These are phyloP conservation scores for Talaromyces rugulosus DNA, from an alignment of 2,329 filamentous ascomycete species.

Conservation along the genomic window DNA sequence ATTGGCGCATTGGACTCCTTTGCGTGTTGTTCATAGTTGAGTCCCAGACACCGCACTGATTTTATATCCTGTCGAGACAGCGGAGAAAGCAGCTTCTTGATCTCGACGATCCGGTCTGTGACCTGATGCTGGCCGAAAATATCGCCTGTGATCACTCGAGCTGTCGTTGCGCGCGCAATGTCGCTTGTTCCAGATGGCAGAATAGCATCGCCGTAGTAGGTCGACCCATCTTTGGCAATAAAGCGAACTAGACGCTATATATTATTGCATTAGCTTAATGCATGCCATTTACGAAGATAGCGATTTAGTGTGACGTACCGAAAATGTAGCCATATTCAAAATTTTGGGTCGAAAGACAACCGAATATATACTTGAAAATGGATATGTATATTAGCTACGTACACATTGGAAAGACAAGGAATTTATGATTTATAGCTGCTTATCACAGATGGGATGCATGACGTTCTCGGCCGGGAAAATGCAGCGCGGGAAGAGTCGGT, in stretches of 20 bases:
- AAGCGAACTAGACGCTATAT: conserved; percentile 67
- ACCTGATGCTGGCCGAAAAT: conserved; percentile 63
- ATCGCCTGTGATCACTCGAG: conserved; percentile 60
- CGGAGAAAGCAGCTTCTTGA: conserved; percentile 56
- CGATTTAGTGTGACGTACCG: background rate
- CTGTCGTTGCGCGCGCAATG: conserved; percentile 57
- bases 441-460: background rate
- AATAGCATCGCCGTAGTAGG: conserved; percentile 72
- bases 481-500: background rate
- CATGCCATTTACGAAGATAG: background rate
- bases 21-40: conserved; percentile 70
- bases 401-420: background rate
- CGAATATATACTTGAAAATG: background rate
- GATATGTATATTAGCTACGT: background rate
- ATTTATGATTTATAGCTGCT: background rate
- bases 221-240: conserved; percentile 63
- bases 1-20: conserved; percentile 65
- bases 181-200: conserved; percentile 58
- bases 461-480: conserved; percentile 6
- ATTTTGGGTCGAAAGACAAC: background rate
- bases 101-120: conserved; percentile 56
- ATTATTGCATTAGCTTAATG: conserved; percentile 1
- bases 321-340: conserved; percentile 9
- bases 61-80: conserved; percentile 59
- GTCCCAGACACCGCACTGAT: conserved; percentile 65